phyloP scores from a whole-genome alignment of 176 grass and related monocot species.

The Dendrocalamus sinicus region DNA sequence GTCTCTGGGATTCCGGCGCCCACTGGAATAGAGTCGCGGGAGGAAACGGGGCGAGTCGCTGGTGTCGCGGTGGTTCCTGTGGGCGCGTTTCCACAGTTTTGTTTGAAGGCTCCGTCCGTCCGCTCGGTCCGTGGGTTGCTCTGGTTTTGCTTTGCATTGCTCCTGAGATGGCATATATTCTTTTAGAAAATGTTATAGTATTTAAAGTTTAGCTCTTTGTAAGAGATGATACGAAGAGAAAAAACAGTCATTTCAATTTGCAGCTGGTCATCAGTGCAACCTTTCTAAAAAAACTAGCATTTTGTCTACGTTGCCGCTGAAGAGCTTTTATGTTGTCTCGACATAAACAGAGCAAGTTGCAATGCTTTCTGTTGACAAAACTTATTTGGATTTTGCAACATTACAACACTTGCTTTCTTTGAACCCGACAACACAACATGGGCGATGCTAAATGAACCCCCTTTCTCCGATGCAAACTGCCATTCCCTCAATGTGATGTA shows the following conservation, averaged over 20 bases:
- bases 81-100: too few species aligned
- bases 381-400: conserved; percentile 68
- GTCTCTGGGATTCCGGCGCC: conserved; percentile 30
- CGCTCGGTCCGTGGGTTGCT: too few species aligned
- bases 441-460: conserved; percentile 73
- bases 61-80: too few species aligned
- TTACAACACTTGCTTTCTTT: conserved; percentile 62
- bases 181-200: too few species aligned
- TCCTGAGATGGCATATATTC: too few species aligned
- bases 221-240: rapidly evolving
- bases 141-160: too few species aligned
- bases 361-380: conserved; percentile 66
- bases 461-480: conserved; percentile 82
- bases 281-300: conserved; percentile 6
- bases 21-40: conserved; percentile 35
- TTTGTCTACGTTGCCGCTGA: neutral
- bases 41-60: too few species aligned
- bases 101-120: too few species aligned
- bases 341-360: conserved; percentile 66
- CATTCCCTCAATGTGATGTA: conserved; percentile 73
- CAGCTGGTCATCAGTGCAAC: neutral
- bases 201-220: too few species aligned
- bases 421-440: conserved; percentile 56
- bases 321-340: conserved; percentile 37
- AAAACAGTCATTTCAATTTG: neutral